Evolutionary conservation across 2,329 filamentous ascomycete species (phyloP).

Genomic region (Diaporthe aspalathi): DNA sequence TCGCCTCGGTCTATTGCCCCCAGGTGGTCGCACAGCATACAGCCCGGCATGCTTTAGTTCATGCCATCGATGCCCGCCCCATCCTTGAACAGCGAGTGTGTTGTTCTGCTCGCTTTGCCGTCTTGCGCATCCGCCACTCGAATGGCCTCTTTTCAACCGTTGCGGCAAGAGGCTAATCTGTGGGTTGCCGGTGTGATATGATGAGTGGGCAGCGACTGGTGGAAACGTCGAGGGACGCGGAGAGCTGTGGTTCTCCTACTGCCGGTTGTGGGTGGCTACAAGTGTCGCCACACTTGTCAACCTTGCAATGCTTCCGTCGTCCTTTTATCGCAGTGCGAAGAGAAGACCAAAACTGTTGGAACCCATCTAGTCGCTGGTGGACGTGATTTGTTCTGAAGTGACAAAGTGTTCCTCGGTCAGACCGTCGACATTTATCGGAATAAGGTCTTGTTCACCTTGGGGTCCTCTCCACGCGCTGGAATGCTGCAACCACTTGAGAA

Average conservation of each 20-base stretch:
- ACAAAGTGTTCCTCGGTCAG: not conserved
- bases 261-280: not conserved
- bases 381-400: too few relatives aligned
- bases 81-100: not conserved
- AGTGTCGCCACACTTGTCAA: not conserved
- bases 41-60: not conserved
- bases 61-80: not conserved
- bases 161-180: not conserved
- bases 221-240: not conserved
- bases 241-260: not conserved
- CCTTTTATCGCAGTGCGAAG: not conserved
- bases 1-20: not conserved
- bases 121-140: not conserved
- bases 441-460: not conserved
- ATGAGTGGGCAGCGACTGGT: too few relatives aligned
- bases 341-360: not conserved
- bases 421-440: not conserved
- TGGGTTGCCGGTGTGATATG: not conserved
- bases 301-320: too few relatives aligned
- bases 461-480: not conserved
- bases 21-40: constrained; percentile 21
- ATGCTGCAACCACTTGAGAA: not conserved
- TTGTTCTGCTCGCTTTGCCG: not conserved
- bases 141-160: not conserved
- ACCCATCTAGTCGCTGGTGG: not conserved